Base-by-base conservation (phyloP, 2,329 filamentous ascomycete species). In the Botrytis medusae region DNA sequence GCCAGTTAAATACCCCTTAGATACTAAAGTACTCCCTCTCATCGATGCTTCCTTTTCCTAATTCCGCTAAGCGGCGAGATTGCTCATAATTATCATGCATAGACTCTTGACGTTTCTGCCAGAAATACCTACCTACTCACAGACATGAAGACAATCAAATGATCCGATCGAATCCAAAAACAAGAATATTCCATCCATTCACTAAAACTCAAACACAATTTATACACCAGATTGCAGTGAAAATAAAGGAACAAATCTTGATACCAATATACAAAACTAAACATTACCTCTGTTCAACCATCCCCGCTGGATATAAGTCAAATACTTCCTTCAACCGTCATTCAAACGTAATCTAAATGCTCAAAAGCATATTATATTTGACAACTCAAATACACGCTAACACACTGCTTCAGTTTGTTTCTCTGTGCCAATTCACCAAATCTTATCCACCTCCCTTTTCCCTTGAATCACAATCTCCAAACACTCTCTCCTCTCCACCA, bases 251-350 rank as follows among this genome's bases (percentile, higher is more conserved):
- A 63, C 37, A 63, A 44, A 63, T n/a, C 22, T 20, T 51, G 22
- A 67, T 51, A 51, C 34, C 63, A 46, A 51, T 40, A 22, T 37
- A 51, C 14, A 67, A 67, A n/a, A 51, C 63, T 67, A 67, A 34
- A 67, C 63, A 67, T 67, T 67, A 67, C 63, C 32, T 51, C 32
- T n/a, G 10, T 16, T 9, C 8, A 20, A 14, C 32, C 20, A 20
- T 51, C 18, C n/a, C 44, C 6, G 14, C 32, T 62, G 60, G 8
- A 62, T 20, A 62, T 25, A 7, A 8, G 16, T 25, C 16, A 34
- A 40, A 18, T 37, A 29, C 14, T 29, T 20, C n/a, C 14, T 29
- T 20, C n/a, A 40, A 68, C 25, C 46, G 40, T 20, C 12, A 2
- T 42, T 57, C 25, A 4, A 29, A 68, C 18, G 9, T 12, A 16